Conservation (phyloP, 2,329 filamentous ascomycete genomes). For the Apiospora kogelbergensis region DNA sequence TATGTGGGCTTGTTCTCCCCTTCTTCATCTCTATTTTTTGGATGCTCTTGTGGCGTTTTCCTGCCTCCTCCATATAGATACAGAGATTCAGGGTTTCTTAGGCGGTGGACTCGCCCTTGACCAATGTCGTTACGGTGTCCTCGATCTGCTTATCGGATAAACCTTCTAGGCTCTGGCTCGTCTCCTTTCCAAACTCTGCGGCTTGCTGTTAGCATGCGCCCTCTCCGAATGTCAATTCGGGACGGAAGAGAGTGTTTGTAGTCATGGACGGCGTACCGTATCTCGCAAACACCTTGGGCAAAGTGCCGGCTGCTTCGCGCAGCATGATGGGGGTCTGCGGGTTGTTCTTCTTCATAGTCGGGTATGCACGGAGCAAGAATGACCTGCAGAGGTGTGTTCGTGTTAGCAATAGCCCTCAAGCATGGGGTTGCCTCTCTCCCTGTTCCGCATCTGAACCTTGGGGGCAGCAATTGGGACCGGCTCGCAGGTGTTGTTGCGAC, state of each 20-base stretch:
- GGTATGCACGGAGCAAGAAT: constrained; percentile 89
- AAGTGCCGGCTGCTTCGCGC: constrained; percentile 82
- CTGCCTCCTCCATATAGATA: neutral
- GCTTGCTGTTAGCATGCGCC: constrained; percentile 19
- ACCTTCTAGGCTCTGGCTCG: constrained; percentile 56
- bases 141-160: constrained; percentile 62
- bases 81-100: neutral
- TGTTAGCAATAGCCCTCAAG: neutral
- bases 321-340: constrained; percentile 91
- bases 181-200: constrained; percentile 57
- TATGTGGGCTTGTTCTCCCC: neutral
- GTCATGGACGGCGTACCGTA: constrained; percentile 67
- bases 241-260: neutral
- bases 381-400: constrained; percentile 52
- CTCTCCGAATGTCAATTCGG: neutral
- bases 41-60: neutral
- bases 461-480: neutral
- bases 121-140: constrained; percentile 54
- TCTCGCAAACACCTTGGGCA: constrained; percentile 86
- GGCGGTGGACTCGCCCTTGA: constrained; percentile 39
- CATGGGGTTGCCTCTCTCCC: neutral
- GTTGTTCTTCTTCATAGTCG: constrained; percentile 99
- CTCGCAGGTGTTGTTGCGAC: neutral
- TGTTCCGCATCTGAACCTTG: neutral
- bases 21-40: neutral